These are phyloP conservation scores for Phanerodontia chrysosporium DNA, from an alignment of 768 basidiomycete species.

Conservation along the genomic window DNA sequence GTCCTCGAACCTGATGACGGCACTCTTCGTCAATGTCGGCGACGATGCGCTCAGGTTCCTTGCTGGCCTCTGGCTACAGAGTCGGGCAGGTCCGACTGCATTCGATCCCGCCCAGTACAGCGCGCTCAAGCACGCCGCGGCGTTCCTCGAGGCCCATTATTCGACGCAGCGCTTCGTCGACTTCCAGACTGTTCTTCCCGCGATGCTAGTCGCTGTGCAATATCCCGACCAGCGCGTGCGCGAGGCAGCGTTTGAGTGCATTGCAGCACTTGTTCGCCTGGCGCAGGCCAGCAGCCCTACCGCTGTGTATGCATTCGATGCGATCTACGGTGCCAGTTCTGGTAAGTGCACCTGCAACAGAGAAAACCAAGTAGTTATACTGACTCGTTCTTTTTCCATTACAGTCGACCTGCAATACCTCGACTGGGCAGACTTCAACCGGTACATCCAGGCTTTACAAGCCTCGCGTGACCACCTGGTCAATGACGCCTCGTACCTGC, in stretches of 20 bases:
- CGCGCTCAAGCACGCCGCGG: constrained; percentile 70
- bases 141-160: constrained; percentile 75
- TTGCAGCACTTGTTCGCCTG: constrained; percentile 42
- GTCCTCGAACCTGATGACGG: constrained; percentile 52
- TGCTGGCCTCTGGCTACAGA: constrained; percentile 69
- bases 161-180: constrained; percentile 53
- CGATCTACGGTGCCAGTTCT: constrained; percentile 60
- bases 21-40: constrained; percentile 63
- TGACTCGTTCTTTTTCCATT: no score
- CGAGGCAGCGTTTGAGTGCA: constrained; percentile 50
- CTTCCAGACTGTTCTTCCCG: constrained; percentile 76
- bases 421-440: constrained; percentile 56
- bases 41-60: constrained; percentile 79
- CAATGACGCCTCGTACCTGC: constrained; percentile 57
- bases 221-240: constrained; percentile 40
- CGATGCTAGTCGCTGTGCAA: constrained; percentile 59
- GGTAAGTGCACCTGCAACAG: constrained; percentile 39
- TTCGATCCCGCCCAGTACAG: constrained; percentile 41
- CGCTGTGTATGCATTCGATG: constrained; percentile 68
- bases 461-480: constrained; percentile 50
- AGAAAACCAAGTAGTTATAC: no score
- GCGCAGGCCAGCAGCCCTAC: constrained; percentile 38
- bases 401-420: constrained; percentile 59
- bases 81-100: no score
- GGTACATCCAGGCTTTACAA: constrained; percentile 51